Conservation (phyloP, 169 alveolate genomes). For the Pseudocohnilembus persalinus region DNA sequence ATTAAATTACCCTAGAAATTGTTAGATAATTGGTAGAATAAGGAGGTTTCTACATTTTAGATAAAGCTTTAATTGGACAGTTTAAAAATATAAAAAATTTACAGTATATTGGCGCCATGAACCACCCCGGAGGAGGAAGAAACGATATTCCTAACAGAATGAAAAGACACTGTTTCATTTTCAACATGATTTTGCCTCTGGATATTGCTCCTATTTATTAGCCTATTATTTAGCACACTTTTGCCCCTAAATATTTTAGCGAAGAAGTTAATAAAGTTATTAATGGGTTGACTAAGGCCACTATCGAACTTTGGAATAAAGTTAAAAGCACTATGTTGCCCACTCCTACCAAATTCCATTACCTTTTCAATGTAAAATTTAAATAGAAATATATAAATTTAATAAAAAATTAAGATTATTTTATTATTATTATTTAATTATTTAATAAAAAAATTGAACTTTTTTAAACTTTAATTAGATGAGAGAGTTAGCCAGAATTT, state of each 20-base stretch:
- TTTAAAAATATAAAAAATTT: conserved; percentile 90
- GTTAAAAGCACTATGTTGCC: conserved; percentile 79
- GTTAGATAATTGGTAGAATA: conserved; percentile 86
- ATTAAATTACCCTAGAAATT: conserved; percentile 93
- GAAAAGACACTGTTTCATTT: conserved; percentile 92
- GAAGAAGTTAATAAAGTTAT: conserved; percentile 80
- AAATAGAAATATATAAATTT: too few relatives aligned
- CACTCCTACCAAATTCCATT: conserved; percentile 96
- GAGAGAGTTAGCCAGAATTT: conserved; percentile 96
- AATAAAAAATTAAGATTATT: too few relatives aligned
- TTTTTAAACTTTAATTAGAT: too few relatives aligned
- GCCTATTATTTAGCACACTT: conserved; percentile 89
- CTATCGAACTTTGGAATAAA: conserved; percentile 89
- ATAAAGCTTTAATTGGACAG: conserved; percentile 94
- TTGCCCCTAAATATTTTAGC: conserved; percentile 86
- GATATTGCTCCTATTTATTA: conserved; percentile 96
- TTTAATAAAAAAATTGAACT: too few relatives aligned
- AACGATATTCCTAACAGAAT: conserved; percentile 97
- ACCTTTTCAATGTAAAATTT: conserved; percentile 94
- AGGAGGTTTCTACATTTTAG: conserved; percentile 89
- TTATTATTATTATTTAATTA: too few relatives aligned
- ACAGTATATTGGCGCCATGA: conserved; percentile 94
- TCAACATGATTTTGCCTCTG: conserved; percentile 95
- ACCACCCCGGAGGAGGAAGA: conserved; percentile 97
- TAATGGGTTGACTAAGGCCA: conserved; percentile 87